Conservation (phyloP, 2,329 filamentous ascomycete species). For the Magnaporthales sp. region DNA sequence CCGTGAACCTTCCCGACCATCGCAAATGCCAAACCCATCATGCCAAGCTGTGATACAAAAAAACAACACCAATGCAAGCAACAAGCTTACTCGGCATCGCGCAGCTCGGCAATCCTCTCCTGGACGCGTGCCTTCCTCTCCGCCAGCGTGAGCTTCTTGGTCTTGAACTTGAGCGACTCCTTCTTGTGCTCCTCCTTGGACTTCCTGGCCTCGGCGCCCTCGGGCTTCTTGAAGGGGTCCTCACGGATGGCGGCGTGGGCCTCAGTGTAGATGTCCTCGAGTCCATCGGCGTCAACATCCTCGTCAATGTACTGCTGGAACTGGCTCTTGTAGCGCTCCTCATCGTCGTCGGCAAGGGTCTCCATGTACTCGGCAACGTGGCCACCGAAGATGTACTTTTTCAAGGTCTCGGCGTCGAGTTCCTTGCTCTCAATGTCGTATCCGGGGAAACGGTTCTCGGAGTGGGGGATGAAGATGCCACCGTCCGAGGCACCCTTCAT, state of each 20-base stretch:
- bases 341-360: constrained; percentile 96
- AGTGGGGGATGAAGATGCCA: constrained; percentile 95
- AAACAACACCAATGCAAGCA: constrained; percentile 12
- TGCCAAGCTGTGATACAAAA: constrained; percentile 2
- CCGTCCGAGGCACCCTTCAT: constrained; percentile 99
- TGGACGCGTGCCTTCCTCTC: constrained; percentile 79
- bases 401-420: constrained; percentile 91
- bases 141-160: constrained; percentile 68
- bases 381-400: constrained; percentile 98
- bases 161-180: constrained; percentile 85
- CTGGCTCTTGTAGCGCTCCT: constrained; percentile 98
- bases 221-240: constrained; percentile 94
- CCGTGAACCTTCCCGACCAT: neutral
- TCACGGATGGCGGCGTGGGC: constrained; percentile 95
- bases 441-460: constrained; percentile 98
- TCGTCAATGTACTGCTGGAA: constrained; percentile 98
- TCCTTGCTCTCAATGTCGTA: constrained; percentile 97
- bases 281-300: constrained; percentile 88
- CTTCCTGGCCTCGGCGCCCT: constrained; percentile 74
- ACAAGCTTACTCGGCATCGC: constrained; percentile 33
- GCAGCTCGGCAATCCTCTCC: constrained; percentile 82
- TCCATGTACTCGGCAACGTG: constrained; percentile 99
- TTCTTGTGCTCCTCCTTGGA: constrained; percentile 94
- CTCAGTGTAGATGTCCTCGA: constrained; percentile 94
- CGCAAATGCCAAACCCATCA: neutral